Evolutionary conservation across 1,284 basidiomycete species (phyloP).

Genomic region (Trametes versicolor): DNA sequence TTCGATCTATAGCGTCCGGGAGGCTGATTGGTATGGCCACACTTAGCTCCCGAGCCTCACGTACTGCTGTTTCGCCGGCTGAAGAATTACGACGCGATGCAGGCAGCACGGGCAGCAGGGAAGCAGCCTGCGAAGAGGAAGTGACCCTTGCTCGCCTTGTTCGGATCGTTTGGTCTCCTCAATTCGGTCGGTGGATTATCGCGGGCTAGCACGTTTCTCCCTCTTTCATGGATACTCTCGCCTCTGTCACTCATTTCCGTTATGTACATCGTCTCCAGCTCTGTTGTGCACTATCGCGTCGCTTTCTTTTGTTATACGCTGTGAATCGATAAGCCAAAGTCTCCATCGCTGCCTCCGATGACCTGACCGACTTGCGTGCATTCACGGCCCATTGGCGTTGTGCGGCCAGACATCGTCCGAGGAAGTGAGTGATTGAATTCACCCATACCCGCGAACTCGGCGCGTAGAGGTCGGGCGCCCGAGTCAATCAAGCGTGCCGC

Average conservation of each 20-base stretch:
- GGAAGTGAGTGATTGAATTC: background rate
- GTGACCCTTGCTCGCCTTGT: slow-evolving; percentile 26
- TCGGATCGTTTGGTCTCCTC: slow-evolving; percentile 12
- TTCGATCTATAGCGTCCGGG: background rate
- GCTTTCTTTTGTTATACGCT: slow-evolving; percentile 35
- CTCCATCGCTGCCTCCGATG: background rate
- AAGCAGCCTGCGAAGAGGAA: slow-evolving; percentile 45
- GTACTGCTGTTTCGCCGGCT: slow-evolving; percentile 82
- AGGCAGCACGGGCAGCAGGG: slow-evolving; percentile 39
- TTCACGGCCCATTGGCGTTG: background rate
- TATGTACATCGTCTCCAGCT: slow-evolving; percentile 32
- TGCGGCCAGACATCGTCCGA: background rate
- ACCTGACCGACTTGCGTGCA: background rate
- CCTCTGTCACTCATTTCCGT: slow-evolving; percentile 25
- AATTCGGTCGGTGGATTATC: slow-evolving; percentile 17
- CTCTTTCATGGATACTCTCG: slow-evolving; percentile 22
- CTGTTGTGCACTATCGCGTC: slow-evolving; percentile 37
- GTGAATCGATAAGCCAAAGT: slow-evolving; percentile 28
- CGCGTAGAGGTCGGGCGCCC: slow-evolving; percentile 1
- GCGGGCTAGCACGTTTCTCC: slow-evolving; percentile 19
- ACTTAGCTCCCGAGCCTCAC: slow-evolving; percentile 85
- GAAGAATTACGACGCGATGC: slow-evolving; percentile 63
- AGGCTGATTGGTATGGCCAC: slow-evolving; percentile 15
- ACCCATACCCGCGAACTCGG: slow-evolving; percentile 3
- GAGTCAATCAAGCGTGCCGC: slow-evolving; percentile 4